These are phyloP conservation scores for Boehmeria nivea DNA, from an alignment of 306 rosid genomes.

Conservation along the genomic window DNA sequence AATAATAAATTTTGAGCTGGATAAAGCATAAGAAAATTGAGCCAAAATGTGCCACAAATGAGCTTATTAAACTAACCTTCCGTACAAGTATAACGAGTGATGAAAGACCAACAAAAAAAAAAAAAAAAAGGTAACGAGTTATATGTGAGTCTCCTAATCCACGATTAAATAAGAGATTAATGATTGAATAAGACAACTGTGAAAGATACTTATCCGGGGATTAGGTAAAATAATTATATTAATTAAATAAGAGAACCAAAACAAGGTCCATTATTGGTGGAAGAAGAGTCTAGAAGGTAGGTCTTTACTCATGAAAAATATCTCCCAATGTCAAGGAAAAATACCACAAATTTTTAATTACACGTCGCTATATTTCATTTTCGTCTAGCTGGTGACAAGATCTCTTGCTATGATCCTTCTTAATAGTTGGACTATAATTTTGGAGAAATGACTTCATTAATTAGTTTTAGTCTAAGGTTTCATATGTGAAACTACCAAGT, in stretches of 20 bases:
- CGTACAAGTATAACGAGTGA: too few species aligned
- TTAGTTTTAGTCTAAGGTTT: not conserved
- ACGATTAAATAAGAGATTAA: too few species aligned
- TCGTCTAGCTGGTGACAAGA: constrained; percentile 34
- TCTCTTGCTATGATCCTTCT: too few species aligned
- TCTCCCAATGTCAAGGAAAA: constrained; percentile 35
- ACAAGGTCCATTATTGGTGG: not conserved
- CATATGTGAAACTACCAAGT: not conserved
- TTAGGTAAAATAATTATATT: not conserved
- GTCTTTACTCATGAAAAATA: constrained; percentile 11
- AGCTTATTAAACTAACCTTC: not conserved
- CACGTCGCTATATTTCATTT: constrained; percentile 26
- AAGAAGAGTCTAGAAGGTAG: too few species aligned
- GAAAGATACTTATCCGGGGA: not conserved
- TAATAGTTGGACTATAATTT: too few species aligned
- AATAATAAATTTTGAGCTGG: too few species aligned
- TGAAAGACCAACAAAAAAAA: too few species aligned
- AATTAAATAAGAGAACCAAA: not conserved
- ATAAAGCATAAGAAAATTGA: too few species aligned
- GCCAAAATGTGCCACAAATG: not conserved
- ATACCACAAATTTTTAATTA: constrained; percentile 17
- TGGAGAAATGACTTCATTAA: too few species aligned
- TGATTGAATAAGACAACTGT: not conserved
- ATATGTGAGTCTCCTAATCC: too few species aligned
- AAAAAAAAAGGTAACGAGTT: not conserved